Base-by-base conservation (phyloP, 805 yeast genomes). In the Wickerhamomyces tratensis region DNA sequence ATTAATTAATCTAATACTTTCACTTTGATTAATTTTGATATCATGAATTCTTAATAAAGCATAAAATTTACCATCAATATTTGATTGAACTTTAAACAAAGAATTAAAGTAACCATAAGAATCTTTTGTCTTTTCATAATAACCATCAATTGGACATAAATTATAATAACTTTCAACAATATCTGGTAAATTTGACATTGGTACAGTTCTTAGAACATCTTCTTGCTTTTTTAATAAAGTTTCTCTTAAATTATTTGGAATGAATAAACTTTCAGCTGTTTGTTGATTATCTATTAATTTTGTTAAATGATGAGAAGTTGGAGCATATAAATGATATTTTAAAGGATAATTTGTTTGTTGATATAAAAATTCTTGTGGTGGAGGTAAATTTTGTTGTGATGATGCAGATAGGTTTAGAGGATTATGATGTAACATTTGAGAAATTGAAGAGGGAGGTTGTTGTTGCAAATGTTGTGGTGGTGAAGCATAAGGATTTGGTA, bases 271-370 rank as follows among this genome's bases (percentile, higher is more conserved):
- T 42, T 76, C 75, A 4, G 81, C 75, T 31, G 77, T 77, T 37
- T 87, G 73, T 62, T 88, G 89, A 57, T 88, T 79, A 1, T 86
- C 77, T 39, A 73, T 71, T 47, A 84, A 64, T 12, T 74, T 61
- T 36, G 71, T 69, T 39, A 80, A 59, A 54, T 82, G 79, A 8
- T 88, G 89, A 4, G 89, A 86, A 30, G 77, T 73, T 2, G 97
- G 97, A 0, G 96, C 93, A 62, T 91, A 89, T 35, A 87, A 63
- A 62, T 89, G 96, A 58, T 86, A 85, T 54, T 87, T 87, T 37
- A 86, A 64, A 0, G 84, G 83, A 49, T 64, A 77, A 35, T 58
- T 40, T 33, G 39, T 9, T 26, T 39, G 41, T 20, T 31, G 40
- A 30, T 9, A 37, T 8, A 37, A 13, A 13, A 6, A 37, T 9